Evolutionary conservation across 805 yeast species (phyloP).

Genomic region (Lachancea sp.): DNA sequence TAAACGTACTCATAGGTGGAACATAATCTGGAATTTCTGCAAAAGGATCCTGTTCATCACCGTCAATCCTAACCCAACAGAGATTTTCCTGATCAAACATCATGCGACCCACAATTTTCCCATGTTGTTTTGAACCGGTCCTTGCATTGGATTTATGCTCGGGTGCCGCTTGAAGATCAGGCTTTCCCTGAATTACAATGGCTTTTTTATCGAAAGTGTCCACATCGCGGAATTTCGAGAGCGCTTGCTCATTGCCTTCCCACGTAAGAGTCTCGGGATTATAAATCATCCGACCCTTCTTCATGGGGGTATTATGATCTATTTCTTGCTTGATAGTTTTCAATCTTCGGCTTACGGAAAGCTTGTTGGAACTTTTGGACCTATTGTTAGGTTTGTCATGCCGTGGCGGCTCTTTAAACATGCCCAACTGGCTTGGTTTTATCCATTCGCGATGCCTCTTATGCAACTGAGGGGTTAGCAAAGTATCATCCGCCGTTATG

Average conservation of each 20-base stretch:
- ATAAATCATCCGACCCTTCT: slow-evolving; percentile 28
- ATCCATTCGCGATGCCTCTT: slow-evolving; percentile 22
- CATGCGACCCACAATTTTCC: slow-evolving; percentile 30
- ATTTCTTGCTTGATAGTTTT: slow-evolving; percentile 32
- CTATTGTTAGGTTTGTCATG: neutral
- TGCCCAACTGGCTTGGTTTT: slow-evolving; percentile 15
- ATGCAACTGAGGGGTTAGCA: slow-evolving; percentile 27
- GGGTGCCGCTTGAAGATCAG: slow-evolving; percentile 4
- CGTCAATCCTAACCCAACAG: slow-evolving; percentile 29
- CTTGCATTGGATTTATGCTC: neutral
- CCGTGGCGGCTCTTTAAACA: slow-evolving; percentile 19
- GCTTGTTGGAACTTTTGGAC: neutral
- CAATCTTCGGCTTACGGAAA: slow-evolving; percentile 8
- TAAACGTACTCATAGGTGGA: slow-evolving; percentile 5
- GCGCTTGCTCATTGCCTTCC: slow-evolving; percentile 28
- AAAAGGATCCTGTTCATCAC: slow-evolving; percentile 29
- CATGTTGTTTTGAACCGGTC: slow-evolving; percentile 3
- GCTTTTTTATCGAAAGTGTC: slow-evolving; percentile 22
- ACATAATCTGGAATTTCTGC: slow-evolving; percentile 23
- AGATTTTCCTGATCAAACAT: slow-evolving; percentile 30
- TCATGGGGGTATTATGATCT: slow-evolving; percentile 30
- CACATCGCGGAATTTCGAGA: slow-evolving; percentile 22
- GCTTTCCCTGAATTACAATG: slow-evolving; percentile 17
- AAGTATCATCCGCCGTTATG: slow-evolving; percentile 22
- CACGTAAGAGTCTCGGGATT: slow-evolving; percentile 28